Evolutionary conservation across 2,329 filamentous ascomycete genomes (phyloP).

Genomic region (Colletotrichum sp.): DNA sequence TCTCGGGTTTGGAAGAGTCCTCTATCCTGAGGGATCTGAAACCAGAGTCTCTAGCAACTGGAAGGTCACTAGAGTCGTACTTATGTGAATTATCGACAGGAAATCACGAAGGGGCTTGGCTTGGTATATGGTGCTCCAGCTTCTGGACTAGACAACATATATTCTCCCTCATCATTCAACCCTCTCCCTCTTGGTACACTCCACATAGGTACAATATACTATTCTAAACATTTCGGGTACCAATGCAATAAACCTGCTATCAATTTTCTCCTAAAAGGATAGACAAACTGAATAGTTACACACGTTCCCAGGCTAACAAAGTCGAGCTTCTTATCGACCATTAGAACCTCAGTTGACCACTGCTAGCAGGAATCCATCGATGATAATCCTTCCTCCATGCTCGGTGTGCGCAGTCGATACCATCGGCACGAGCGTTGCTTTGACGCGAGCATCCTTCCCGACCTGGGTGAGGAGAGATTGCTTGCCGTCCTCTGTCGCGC

Average conservation of each 20-base stretch:
- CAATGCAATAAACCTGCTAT: background rate
- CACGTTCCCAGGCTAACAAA: background rate
- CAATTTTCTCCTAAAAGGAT: background rate
- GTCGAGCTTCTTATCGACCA: background rate
- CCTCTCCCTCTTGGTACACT: background rate
- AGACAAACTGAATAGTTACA: background rate
- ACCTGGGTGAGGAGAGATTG: constrained; percentile 25
- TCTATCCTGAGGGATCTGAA: background rate
- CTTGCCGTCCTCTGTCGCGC: background rate
- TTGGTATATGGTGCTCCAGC: background rate
- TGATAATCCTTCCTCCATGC: background rate
- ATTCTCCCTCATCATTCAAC: background rate
- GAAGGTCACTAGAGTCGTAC: background rate
- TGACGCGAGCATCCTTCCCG: constrained; percentile 26
- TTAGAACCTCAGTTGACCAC: background rate
- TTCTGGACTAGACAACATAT: background rate
- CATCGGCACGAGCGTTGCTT: constrained; percentile 28
- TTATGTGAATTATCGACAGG: background rate
- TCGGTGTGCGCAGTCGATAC: background rate
- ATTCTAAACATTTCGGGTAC: background rate
- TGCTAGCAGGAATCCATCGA: background rate
- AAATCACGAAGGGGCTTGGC: background rate
- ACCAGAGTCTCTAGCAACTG: background rate
- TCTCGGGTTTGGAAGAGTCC: background rate
- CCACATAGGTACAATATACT: background rate